Percentiles rank a stretch among this genome's conserved stretches.
phyloP scores from a whole-genome alignment of 2,329 filamentous ascomycete species.

The Colletotrichum viniferum region DNA sequence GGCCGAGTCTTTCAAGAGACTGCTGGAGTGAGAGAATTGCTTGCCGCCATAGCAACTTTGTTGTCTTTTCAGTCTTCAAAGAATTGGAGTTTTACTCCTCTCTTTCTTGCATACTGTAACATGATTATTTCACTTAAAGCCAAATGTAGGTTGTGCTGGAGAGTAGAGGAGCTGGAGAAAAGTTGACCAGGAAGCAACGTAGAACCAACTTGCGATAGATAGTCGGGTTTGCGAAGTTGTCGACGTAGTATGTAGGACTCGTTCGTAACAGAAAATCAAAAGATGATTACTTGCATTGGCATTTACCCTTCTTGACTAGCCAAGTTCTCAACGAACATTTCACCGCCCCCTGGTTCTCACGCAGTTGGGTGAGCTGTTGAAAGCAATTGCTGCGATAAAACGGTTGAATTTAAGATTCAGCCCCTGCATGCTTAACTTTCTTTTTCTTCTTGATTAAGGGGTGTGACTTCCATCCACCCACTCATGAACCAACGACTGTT shows the following conservation, averaged over 20 bases:
- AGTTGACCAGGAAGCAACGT: neutral
- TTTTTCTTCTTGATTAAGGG: neutral
- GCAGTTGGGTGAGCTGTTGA: neutral
- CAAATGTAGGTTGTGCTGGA: neutral
- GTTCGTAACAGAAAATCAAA: neutral
- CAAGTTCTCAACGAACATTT: neutral
- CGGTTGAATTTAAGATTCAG: neutral
- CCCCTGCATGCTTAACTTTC: neutral
- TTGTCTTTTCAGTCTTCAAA: neutral
- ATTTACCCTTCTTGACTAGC: neutral
- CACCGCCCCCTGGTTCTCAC: rapidly evolving
- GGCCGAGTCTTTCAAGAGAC: neutral
- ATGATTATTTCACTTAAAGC: neutral
- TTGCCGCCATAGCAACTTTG: neutral
- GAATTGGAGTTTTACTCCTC: neutral
- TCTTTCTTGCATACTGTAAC: neutral
- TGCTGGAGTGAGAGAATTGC: neutral
- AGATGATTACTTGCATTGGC: neutral
- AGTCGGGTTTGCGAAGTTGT: neutral
- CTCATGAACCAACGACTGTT: neutral
- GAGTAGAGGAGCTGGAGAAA: neutral
- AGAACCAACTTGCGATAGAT: neutral
- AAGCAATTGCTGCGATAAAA: neutral
- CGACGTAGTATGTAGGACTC: neutral
- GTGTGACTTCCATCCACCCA: neutral